phyloP scores from a whole-genome alignment of 768 basidiomycete genomes.

The Suillus weaverae region DNA sequence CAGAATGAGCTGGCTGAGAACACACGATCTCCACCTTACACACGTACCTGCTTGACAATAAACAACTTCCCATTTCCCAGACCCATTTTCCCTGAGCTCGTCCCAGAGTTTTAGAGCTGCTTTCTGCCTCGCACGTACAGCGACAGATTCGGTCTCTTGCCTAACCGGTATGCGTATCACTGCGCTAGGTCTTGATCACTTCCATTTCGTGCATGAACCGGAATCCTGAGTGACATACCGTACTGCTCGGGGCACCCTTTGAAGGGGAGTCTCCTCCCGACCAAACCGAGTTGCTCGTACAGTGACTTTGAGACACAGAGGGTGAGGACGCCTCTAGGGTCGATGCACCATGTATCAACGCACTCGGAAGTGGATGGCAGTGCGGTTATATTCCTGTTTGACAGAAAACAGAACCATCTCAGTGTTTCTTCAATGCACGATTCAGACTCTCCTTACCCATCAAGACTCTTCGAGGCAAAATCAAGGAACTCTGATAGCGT shows the following conservation, averaged over 20 bases:
- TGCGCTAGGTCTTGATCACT: constrained; percentile 27
- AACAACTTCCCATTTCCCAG: constrained; percentile 46
- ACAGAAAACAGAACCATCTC: constrained; percentile 1
- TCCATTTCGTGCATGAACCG: not conserved
- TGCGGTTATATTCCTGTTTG: constrained; percentile 38
- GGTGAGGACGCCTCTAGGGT: constrained; percentile 59
- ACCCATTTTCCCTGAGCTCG: constrained; percentile 33
- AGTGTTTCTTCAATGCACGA: not conserved
- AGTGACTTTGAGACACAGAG: constrained; percentile 54
- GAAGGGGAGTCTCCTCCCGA: constrained; percentile 56
- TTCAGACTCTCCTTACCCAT: constrained; percentile 26
- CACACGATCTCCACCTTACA: not conserved
- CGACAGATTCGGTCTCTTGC: constrained; percentile 37
- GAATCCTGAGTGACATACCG: constrained; percentile 37
- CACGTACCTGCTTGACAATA: constrained; percentile 31
- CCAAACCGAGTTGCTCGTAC: constrained; percentile 61
- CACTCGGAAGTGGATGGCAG: constrained; percentile 30
- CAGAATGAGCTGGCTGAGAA: constrained; percentile 6
- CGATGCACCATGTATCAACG: constrained; percentile 72
- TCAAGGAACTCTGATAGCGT: constrained; percentile 46
- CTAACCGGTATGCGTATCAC: constrained; percentile 50
- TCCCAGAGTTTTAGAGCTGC: constrained; percentile 54
- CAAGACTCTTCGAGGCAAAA: constrained; percentile 30
- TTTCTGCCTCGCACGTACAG: constrained; percentile 38
- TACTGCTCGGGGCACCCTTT: constrained; percentile 47